Evolutionary conservation across 2,329 filamentous ascomycete genomes (phyloP).

Genomic region (Aureobasidium mangrovei): DNA sequence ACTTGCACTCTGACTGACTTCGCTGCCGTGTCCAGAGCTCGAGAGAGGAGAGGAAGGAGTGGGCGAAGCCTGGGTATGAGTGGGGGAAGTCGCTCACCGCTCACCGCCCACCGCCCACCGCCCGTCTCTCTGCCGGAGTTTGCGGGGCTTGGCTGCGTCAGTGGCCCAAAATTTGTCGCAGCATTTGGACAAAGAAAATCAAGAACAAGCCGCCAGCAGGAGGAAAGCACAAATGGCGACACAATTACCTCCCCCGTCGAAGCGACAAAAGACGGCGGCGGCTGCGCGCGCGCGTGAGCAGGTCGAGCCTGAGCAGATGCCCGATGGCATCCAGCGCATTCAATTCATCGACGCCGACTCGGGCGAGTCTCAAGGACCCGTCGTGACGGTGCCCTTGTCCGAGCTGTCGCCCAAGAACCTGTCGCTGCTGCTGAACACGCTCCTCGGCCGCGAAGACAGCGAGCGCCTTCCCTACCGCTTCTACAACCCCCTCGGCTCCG

Average conservation of each 20-base stretch:
- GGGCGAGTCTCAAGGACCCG: slow-evolving; percentile 58
- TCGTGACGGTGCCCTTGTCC: slow-evolving; percentile 67
- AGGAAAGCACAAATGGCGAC: slow-evolving; percentile 58
- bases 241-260: slow-evolving; percentile 72
- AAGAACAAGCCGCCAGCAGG: background rate
- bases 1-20: background rate
- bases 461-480: slow-evolving; percentile 60
- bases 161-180: slow-evolving; percentile 10
- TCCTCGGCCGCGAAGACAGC: slow-evolving; percentile 57
- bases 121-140: background rate
- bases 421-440: slow-evolving; percentile 74
- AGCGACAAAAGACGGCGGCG: slow-evolving; percentile 71
- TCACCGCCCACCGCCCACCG: no score
- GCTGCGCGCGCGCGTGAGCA: slow-evolving; percentile 64
- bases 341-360: slow-evolving; percentile 79
- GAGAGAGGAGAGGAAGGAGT: background rate
- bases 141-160: background rate
- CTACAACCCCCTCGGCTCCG: slow-evolving; percentile 41
- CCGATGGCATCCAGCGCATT: slow-evolving; percentile 58
- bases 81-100: no score
- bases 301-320: slow-evolving; percentile 53
- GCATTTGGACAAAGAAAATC: slow-evolving; percentile 2
- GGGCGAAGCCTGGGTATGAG: no score
- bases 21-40: background rate
- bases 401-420: slow-evolving; percentile 86